Evolutionary conservation across 2,329 filamentous ascomycete genomes (phyloP).

Genomic region (Hypoxylon sp.): DNA sequence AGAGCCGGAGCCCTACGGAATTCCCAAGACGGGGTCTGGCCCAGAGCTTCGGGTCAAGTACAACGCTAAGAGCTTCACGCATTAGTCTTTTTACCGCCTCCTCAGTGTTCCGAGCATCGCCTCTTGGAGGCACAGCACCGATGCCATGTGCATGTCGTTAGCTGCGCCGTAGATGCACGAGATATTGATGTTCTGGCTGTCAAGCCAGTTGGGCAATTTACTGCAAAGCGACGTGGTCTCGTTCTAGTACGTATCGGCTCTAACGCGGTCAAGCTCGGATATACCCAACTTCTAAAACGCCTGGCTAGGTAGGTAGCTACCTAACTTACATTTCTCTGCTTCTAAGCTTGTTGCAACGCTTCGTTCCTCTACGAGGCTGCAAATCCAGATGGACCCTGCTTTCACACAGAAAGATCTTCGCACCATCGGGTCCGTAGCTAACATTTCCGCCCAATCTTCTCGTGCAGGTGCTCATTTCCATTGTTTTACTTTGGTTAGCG

Average conservation of each 20-base stretch:
- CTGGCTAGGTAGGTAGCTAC: slow-evolving; percentile 6
- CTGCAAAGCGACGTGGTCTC: slow-evolving; percentile 35
- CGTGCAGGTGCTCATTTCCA: slow-evolving; percentile 38
- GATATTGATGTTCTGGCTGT: slow-evolving; percentile 22
- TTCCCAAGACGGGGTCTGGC: slow-evolving; percentile 8
- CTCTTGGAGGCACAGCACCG: slow-evolving; percentile 22
- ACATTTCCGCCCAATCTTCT: slow-evolving; percentile 19
- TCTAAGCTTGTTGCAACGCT: background rate
- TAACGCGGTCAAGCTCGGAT: slow-evolving; percentile 15
- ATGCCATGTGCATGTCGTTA: slow-evolving; percentile 23
- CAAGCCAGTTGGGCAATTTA: slow-evolving; percentile 12
- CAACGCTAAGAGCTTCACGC: slow-evolving; percentile 14
- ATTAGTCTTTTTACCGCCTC: slow-evolving; percentile 21
- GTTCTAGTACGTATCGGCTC: slow-evolving; percentile 7
- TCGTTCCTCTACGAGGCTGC: slow-evolving; percentile 28
- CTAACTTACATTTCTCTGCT: background rate
- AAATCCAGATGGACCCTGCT: slow-evolving; percentile 17
- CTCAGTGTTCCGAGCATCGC: slow-evolving; percentile 17
- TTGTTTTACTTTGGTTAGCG: slow-evolving; percentile 36
- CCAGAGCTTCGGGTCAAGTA: slow-evolving; percentile 25
- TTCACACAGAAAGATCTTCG: slow-evolving; percentile 18
- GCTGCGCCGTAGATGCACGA: slow-evolving; percentile 20
- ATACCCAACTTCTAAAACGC: slow-evolving; percentile 22
- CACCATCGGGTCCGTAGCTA: slow-evolving; percentile 20
- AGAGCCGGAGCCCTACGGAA: slow-evolving; percentile 23